A percentile compares a stretch with the other conserved stretches of the same genome.
Evolutionary conservation across 2,329 filamentous ascomycete genomes (phyloP).

Genomic region (Fusarium brevicatenulatum): DNA sequence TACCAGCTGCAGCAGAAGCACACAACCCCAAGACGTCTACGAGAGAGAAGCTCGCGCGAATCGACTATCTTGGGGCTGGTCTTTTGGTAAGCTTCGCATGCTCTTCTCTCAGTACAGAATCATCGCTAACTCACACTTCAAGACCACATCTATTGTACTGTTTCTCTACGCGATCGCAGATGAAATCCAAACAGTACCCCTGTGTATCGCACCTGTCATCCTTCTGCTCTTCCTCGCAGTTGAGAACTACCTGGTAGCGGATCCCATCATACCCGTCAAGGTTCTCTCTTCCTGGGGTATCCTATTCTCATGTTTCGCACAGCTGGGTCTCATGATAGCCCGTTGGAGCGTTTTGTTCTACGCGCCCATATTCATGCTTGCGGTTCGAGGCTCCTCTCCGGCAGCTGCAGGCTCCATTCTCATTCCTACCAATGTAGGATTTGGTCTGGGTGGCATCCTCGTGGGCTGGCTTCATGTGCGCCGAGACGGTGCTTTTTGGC

Average conservation of each 20-base stretch:
- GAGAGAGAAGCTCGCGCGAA: slow-evolving; percentile 65
- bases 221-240: slow-evolving; percentile 67
- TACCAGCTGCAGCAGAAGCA: slow-evolving; percentile 59
- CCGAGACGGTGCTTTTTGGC: slow-evolving; percentile 77
- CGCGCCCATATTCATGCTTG: slow-evolving; percentile 80
- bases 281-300: slow-evolving; percentile 77
- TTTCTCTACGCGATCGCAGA: slow-evolving; percentile 78
- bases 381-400: slow-evolving; percentile 75
- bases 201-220: slow-evolving; percentile 66
- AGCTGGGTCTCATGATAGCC: slow-evolving; percentile 81
- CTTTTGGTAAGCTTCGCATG: slow-evolving; percentile 63
- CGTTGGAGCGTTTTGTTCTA: slow-evolving; percentile 87
- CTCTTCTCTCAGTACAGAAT: not conserved
- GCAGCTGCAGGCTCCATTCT: slow-evolving; percentile 79
- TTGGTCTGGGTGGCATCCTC: slow-evolving; percentile 77
- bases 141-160: slow-evolving; percentile 73
- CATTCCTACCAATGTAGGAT: slow-evolving; percentile 83
- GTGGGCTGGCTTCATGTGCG: slow-evolving; percentile 82
- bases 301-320: slow-evolving; percentile 77
- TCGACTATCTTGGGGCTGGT: slow-evolving; percentile 80
- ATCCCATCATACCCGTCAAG: slow-evolving; percentile 79
- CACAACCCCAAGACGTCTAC: slow-evolving; percentile 46
- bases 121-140: slow-evolving; percentile 4
- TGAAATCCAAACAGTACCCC: slow-evolving; percentile 66
- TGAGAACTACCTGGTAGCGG: slow-evolving; percentile 70